Evolutionary conservation across 805 yeast genomes (phyloP).

Genomic region (Kodamaea hsintzibuensis): DNA sequence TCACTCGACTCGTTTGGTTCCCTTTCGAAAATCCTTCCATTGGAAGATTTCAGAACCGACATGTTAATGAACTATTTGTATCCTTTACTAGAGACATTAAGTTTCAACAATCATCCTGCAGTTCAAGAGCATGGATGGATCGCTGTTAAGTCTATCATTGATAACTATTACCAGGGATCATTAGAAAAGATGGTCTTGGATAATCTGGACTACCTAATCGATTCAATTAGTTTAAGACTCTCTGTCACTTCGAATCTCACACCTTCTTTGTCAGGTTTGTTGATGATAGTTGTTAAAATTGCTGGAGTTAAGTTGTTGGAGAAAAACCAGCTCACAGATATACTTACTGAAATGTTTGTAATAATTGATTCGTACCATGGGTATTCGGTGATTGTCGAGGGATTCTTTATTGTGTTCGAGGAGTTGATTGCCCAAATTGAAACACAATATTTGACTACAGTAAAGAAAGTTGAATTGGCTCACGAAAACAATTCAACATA

Average conservation of each 20-base stretch:
- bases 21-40: slow-evolving; percentile 22
- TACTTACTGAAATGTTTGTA: slow-evolving; percentile 71
- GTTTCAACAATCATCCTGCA: slow-evolving; percentile 47
- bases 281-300: slow-evolving; percentile 66
- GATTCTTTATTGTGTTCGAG: slow-evolving; percentile 70
- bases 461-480: slow-evolving; percentile 14
- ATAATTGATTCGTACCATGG: slow-evolving; percentile 85
- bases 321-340: slow-evolving; percentile 61
- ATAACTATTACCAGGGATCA: slow-evolving; percentile 55
- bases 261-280: slow-evolving; percentile 69
- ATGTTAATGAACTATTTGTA: slow-evolving; percentile 72
- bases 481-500: slow-evolving; percentile 24
- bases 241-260: slow-evolving; percentile 66
- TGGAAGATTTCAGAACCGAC: slow-evolving; percentile 38
- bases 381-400: slow-evolving; percentile 67
- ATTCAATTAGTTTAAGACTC: slow-evolving; percentile 69
- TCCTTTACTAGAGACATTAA: slow-evolving; percentile 71
- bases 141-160: slow-evolving; percentile 47
- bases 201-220: slow-evolving; percentile 80
- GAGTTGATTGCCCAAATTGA: slow-evolving; percentile 54
- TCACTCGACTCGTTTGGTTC: slow-evolving; percentile 48
- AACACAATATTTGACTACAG: slow-evolving; percentile 29
- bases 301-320: slow-evolving; percentile 67
- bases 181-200: slow-evolving; percentile 55
- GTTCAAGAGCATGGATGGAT: slow-evolving; percentile 57